phyloP scores from a whole-genome alignment of 169 alveolate species.

The Babesia bigemina region DNA sequence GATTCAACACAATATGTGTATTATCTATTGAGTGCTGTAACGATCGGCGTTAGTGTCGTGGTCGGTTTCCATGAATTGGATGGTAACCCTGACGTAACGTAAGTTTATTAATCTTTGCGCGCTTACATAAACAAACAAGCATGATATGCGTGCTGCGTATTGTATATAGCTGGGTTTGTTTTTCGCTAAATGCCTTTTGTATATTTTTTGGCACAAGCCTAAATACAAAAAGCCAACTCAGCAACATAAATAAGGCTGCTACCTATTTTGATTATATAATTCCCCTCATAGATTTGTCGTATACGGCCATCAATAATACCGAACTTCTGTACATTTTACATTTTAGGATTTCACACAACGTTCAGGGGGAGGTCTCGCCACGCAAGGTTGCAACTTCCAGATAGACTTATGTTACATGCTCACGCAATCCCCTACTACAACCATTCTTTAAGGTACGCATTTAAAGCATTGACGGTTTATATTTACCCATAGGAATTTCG shows the following conservation, averaged over 20 bases:
- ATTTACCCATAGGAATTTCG: conserved; percentile 64
- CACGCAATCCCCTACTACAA: conserved; percentile 79
- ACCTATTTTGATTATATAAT: not conserved
- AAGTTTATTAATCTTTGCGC: not conserved
- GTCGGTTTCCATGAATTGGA: conserved; percentile 45
- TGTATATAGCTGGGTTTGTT: not conserved
- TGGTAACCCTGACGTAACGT: conserved; percentile 71
- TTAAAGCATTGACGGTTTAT: not conserved
- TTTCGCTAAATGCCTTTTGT: not conserved
- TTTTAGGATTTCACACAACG: not conserved
- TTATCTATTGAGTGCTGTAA: conserved; percentile 67
- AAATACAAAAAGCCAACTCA: not conserved
- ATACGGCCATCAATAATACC: too few relatives aligned
- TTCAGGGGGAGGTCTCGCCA: conserved; percentile 66
- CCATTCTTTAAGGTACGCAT: conserved; percentile 53
- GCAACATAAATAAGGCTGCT: not conserved
- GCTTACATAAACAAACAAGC: not conserved
- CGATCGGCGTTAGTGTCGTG: conserved; percentile 57
- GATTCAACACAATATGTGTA: conserved; percentile 80
- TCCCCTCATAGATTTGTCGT: not conserved
- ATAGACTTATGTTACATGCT: conserved; percentile 74
- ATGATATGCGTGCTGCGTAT: not conserved
- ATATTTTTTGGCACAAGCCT: not conserved
- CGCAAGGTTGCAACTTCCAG: conserved; percentile 54
- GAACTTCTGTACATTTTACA: too few relatives aligned